Percentiles rank a stretch among this genome's conserved stretches.
phyloP scores from a whole-genome alignment of 345 rosid species.

The Brassica cretica region DNA sequence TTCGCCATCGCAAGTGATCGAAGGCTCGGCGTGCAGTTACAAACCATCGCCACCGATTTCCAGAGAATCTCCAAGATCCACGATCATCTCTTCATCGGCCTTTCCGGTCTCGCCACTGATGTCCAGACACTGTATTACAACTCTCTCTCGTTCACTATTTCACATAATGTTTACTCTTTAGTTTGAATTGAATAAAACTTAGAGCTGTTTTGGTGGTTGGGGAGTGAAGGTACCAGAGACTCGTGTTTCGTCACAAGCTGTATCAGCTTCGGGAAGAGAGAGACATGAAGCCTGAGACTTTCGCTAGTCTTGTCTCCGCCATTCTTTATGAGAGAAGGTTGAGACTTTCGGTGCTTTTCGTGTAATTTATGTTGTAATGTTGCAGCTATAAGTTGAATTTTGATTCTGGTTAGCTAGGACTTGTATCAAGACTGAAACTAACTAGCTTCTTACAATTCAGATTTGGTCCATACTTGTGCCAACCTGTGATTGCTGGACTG shows the following conservation, averaged over 20 bases:
- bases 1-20: too few species aligned
- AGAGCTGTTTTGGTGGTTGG: too few species aligned
- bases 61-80: too few species aligned
- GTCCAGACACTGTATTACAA: too few species aligned
- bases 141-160: too few species aligned
- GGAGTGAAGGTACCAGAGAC: slow-evolving; percentile 33
- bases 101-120: too few species aligned
- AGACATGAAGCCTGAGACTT: slow-evolving; percentile 96
- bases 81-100: too few species aligned
- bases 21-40: too few species aligned
- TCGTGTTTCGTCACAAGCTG: slow-evolving; percentile 81
- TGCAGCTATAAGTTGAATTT: not conserved
- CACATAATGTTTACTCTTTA: too few species aligned
- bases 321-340: slow-evolving; percentile 94
- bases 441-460: slow-evolving; percentile 38
- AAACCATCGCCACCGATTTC: too few species aligned
- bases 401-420: not conserved
- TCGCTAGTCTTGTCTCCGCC: slow-evolving; percentile 91
- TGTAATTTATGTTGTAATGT: not conserved
- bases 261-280: slow-evolving; percentile 93
- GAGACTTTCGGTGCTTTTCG: not conserved
- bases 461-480: slow-evolving; percentile 96
- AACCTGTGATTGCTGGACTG: slow-evolving; percentile 94
- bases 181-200: too few species aligned
- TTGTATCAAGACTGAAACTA: not conserved